A percentile compares a stretch with the other conserved stretches of the same genome.
Evolutionary conservation across 2,329 filamentous ascomycete genomes (phyloP).

Genomic region (Aspergillus sp.): DNA sequence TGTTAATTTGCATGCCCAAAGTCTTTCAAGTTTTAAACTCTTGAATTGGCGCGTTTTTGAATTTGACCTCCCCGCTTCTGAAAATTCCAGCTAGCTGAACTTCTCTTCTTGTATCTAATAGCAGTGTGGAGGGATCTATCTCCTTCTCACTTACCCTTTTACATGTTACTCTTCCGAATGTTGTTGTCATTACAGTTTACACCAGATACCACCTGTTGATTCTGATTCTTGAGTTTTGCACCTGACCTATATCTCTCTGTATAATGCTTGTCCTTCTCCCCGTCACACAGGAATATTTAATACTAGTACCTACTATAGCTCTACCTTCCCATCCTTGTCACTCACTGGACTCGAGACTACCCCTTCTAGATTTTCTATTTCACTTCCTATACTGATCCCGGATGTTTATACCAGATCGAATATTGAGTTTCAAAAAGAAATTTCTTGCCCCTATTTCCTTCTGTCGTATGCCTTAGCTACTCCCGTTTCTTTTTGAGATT

Average conservation of each 20-base stretch:
- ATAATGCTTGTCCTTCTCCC: conserved; percentile 11
- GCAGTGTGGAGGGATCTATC: background rate
- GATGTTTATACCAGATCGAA: background rate
- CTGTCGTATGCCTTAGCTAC: background rate
- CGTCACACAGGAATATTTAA: conserved; percentile 8
- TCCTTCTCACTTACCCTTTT: conserved; percentile 2
- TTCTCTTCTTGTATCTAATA: conserved; percentile 12
- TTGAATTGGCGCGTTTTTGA: conserved; percentile 1
- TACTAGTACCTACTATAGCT: background rate
- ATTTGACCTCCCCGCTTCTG: background rate
- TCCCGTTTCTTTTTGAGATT: background rate
- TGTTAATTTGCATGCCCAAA: conserved; percentile 8
- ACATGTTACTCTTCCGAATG: background rate
- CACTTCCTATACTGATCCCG: conserved; percentile 6
- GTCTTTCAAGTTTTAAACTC: background rate
- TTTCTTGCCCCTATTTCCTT: background rate
- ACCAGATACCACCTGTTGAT: conserved; percentile 21
- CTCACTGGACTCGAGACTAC: background rate
- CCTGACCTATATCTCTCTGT: conserved; percentile 11
- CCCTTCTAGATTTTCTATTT: background rate
- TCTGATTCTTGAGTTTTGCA: conserved; percentile 2
- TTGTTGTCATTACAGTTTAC: conserved; percentile 5
- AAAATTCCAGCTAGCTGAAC: conserved; percentile 3
- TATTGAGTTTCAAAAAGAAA: background rate
- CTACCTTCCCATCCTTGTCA: background rate